These are phyloP conservation scores for Pyrenopolyporus hunteri DNA, from an alignment of 495 filamentous ascomycete genomes.

Conservation along the genomic window DNA sequence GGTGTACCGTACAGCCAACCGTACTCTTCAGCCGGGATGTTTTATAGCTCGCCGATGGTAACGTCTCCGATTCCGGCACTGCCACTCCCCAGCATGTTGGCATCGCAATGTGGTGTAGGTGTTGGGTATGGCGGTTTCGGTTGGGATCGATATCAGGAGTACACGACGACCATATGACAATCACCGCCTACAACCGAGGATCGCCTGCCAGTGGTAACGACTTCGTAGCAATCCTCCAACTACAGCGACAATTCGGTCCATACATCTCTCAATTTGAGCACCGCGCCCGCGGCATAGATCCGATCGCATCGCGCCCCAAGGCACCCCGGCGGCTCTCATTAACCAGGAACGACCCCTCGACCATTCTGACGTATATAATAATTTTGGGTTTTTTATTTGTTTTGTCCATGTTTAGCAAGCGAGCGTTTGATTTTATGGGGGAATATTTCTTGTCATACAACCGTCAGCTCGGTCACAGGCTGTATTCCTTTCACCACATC, in stretches of 20 bases:
- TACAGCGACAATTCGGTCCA: slow-evolving; percentile 21
- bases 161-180: slow-evolving; percentile 69
- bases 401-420: slow-evolving; percentile 45
- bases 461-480: slow-evolving; percentile 52
- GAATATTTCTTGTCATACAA: slow-evolving; percentile 44
- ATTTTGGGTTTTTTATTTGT: slow-evolving; percentile 32
- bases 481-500: slow-evolving; percentile 45
- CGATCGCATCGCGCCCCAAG: slow-evolving; percentile 38
- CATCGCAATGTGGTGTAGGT: slow-evolving; percentile 80
- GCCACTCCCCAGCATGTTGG: slow-evolving; percentile 88
- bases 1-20: slow-evolving; percentile 82
- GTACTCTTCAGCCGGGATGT: slow-evolving; percentile 68
- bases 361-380: slow-evolving; percentile 37
- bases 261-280: slow-evolving; percentile 25
- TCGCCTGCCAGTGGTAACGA: slow-evolving; percentile 50
- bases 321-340: slow-evolving; percentile 52
- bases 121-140: slow-evolving; percentile 75
- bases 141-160: slow-evolving; percentile 75
- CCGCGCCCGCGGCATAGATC: slow-evolving; percentile 40
- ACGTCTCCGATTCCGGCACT: slow-evolving; percentile 77
- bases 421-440: slow-evolving; percentile 48
- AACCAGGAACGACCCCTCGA: slow-evolving; percentile 47
- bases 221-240: slow-evolving; percentile 37
- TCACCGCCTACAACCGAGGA: slow-evolving; percentile 49
- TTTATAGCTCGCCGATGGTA: slow-evolving; percentile 65